phyloP scores from a whole-genome alignment of 352 stramenopile genomes.

The Phytophthora vignae region DNA sequence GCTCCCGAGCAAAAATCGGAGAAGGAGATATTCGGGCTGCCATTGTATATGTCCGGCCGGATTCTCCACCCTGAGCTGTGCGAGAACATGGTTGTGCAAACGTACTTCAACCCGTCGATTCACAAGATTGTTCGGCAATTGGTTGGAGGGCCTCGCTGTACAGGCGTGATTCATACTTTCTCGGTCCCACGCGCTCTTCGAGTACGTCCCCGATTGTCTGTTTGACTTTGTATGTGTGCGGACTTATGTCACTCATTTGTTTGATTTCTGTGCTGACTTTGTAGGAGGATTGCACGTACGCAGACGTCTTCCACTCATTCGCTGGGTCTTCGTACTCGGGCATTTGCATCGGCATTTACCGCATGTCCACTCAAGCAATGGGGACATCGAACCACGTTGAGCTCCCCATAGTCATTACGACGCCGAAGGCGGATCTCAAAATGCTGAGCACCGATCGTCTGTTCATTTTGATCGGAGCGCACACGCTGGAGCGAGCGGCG shows the following conservation, averaged over 20 bases:
- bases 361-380: conserved; percentile 64
- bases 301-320: conserved; percentile 71
- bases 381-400: conserved; percentile 48
- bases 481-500: conserved; percentile 76
- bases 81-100: conserved; percentile 87
- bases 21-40: conserved; percentile 81
- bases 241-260: not conserved
- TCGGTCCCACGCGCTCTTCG: conserved; percentile 50
- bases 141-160: conserved; percentile 78
- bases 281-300: conserved; percentile 57
- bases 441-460: conserved; percentile 64
- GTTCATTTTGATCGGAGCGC: conserved; percentile 78
- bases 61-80: conserved; percentile 85
- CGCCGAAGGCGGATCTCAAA: conserved; percentile 56
- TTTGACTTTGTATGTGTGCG: not conserved
- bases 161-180: conserved; percentile 75
- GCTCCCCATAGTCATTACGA: conserved; percentile 83
- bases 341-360: conserved; percentile 80
- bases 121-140: conserved; percentile 87
- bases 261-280: conserved; percentile 7
- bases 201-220: conserved; percentile 41
- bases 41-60: conserved; percentile 86
- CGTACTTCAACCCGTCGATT: conserved; percentile 88
- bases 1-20: conserved; percentile 66
- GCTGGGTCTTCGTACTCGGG: conserved; percentile 65